Evolutionary conservation across 2,329 filamentous ascomycete genomes (phyloP), one percentile per base, ranked within the genome.

Genomic region (Didymella pomorum): DNA sequence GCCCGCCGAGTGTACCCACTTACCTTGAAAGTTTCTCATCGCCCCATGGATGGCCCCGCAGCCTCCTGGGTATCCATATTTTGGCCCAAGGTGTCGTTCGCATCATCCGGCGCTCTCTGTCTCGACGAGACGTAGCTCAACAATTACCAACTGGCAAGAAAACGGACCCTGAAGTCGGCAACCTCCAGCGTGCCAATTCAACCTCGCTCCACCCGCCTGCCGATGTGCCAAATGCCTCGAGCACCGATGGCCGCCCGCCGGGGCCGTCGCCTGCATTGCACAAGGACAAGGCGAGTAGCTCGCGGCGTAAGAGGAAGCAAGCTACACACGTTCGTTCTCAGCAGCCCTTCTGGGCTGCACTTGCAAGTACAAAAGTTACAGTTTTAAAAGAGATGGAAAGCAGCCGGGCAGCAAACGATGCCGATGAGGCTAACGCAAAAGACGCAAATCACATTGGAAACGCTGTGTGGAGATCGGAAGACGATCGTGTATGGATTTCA

Each of bases 281-380:
- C 68, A 87, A 81, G 77, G 84, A 84, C 76, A 87, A 79, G 78
- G 73, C 85, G 79, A 81, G 87, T 73, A 76, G 85, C 65, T 96
- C 84, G 63, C 96, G 95, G 79, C 95, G 92, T 80, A 90, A 91
- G 80, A 87, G 90, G 79, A 94, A 95, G 80, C 92, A 96, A 79
- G 94, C 91, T 73, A 93, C 92, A 58, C 91, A 95, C 77, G 92
- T 96, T 66, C 86, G 93, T 76, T 91, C 92, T 75, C 89, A 92
- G 73, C 93, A 97, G 79, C 93, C 93, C 47, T 86, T 97, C 65
- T 97, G 93, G 93, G 92, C 93, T 64, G 93, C 93, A 46, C 86
- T 97, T 68, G 93, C 93, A 50, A 97, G 92, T 79, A 97, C 93
- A 73, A 97, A 97, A 83, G 93, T 97, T 75, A 94, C 95, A 69